Evolutionary conservation across 2,329 filamentous ascomycete genomes (phyloP).

Genomic region (Rachicladosporium sp.): DNA sequence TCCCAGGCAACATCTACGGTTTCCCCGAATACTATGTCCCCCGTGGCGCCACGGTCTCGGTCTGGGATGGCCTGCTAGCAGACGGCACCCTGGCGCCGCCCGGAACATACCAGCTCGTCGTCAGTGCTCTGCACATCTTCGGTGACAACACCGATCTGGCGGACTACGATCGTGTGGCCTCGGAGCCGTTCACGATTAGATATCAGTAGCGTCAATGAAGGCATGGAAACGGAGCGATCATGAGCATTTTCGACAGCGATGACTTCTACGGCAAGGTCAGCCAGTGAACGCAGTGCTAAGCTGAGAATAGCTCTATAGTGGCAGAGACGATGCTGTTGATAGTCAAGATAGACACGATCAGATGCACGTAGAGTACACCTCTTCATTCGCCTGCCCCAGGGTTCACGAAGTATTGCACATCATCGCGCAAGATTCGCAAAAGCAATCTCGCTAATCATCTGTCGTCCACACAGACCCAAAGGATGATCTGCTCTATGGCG

Average conservation of each 20-base stretch:
- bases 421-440: no score
- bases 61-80: slow-evolving; percentile 16
- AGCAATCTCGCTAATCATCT: slow-evolving; percentile 6
- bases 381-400: no score
- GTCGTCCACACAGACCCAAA: slow-evolving; percentile 11
- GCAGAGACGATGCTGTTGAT: no score
- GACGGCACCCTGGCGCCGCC: slow-evolving; percentile 17
- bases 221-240: no score
- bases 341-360: no score
- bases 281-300: no score
- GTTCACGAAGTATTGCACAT: no score
- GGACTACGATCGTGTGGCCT: slow-evolving; percentile 18
- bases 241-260: no score
- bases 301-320: no score
- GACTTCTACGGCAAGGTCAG: no score
- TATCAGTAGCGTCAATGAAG: slow-evolving; percentile 1
- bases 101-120: slow-evolving; percentile 18
- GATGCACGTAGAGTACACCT: no score
- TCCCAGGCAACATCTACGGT: slow-evolving; percentile 9
- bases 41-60: slow-evolving; percentile 7
- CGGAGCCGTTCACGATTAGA: slow-evolving; percentile 13
- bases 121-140: slow-evolving; percentile 19
- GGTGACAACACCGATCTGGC: slow-evolving; percentile 13
- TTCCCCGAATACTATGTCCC: slow-evolving; percentile 11
- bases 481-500: slow-evolving; percentile 12